Evolutionary conservation across 495 filamentous ascomycete species (phyloP).

Genomic region (Xylaria sp.): DNA sequence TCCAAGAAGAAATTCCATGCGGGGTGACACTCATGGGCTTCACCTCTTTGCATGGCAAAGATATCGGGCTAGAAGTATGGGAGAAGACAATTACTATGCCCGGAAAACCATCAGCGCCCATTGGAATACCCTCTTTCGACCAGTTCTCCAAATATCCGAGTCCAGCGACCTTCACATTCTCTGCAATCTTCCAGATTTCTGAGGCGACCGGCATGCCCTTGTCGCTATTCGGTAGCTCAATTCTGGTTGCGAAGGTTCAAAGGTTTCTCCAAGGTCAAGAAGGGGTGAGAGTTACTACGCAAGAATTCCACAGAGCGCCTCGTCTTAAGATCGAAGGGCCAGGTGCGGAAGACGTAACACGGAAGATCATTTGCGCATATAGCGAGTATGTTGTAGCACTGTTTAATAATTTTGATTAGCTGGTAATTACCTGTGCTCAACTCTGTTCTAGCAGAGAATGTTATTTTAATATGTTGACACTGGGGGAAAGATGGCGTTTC

Average conservation of each 20-base stretch:
- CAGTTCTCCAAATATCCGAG: conserved; percentile 8
- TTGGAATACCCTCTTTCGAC: not conserved
- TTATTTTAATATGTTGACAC: not conserved
- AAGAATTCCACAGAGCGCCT: conserved; percentile 19
- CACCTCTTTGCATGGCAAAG: conserved; percentile 4
- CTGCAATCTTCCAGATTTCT: conserved; percentile 7
- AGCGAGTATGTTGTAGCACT: conserved; percentile 16
- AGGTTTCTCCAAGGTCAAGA: not conserved
- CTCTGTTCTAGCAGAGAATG: not conserved
- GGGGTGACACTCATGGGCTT: conserved; percentile 15
- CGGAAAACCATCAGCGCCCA: not conserved
- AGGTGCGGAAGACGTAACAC: not conserved
- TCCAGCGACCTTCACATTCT: conserved; percentile 12
- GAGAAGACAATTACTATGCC: conserved; percentile 6
- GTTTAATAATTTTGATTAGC: conserved; percentile 18
- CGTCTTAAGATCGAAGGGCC: conserved; percentile 9
- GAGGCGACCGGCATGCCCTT: not conserved
- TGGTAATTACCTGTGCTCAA: not conserved
- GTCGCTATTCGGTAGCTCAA: conserved; percentile 13
- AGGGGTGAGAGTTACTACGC: not conserved
- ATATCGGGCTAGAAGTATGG: not conserved
- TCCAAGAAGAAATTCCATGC: conserved; percentile 8
- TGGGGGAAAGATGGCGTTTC: not conserved
- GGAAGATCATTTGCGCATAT: conserved; percentile 13
- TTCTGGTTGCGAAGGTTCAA: not conserved